Evolutionary conservation across 352 stramenopile species (phyloP).

Genomic region (Phytophthora cactorum): DNA sequence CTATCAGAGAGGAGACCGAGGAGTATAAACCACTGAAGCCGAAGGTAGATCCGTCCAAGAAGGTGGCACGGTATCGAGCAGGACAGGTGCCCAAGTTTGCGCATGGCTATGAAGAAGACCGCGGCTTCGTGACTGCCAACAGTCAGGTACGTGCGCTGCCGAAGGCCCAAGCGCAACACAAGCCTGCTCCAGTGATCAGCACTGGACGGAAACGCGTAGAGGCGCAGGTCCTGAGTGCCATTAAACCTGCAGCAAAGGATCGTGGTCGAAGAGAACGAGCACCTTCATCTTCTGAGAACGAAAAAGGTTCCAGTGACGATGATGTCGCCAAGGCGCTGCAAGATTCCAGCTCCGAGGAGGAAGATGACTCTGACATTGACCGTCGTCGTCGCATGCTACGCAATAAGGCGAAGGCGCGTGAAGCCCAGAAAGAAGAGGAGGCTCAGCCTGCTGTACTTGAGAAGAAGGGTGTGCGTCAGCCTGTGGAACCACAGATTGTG

Average conservation of each 20-base stretch:
- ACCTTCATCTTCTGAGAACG: conserved; percentile 25
- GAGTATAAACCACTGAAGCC: conserved; percentile 80
- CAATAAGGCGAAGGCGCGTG: conserved; percentile 49
- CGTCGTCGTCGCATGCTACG: conserved; percentile 64
- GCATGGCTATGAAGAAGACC: conserved; percentile 75
- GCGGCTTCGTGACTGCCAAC: conserved; percentile 76
- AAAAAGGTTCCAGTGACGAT: conserved; percentile 31
- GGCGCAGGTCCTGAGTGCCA: conserved; percentile 52
- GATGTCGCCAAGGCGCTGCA: conserved; percentile 61
- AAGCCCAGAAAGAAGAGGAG: conserved; percentile 15
- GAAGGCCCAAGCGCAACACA: conserved; percentile 32
- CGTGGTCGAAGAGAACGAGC: conserved; percentile 7
- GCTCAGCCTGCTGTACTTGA: conserved; percentile 6
- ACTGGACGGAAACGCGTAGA: conserved; percentile 58
- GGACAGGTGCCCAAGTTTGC: conserved; percentile 84
- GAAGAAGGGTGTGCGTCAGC: conserved; percentile 22
- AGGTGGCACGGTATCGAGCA: conserved; percentile 84
- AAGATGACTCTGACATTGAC: conserved; percentile 72
- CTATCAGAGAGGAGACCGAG: conserved; percentile 65
- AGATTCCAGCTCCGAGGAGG: conserved; percentile 80
- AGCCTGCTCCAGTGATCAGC: conserved; percentile 24
- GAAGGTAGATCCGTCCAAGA: conserved; percentile 81
- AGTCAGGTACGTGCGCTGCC: conserved; percentile 58
- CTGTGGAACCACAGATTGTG: conserved; percentile 45
- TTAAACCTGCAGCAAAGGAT: conserved; percentile 20